Evolutionary conservation across 495 filamentous ascomycete species (phyloP), one percentile per base, ranked within the genome.

Genomic region (Platismatia glauca): DNA sequence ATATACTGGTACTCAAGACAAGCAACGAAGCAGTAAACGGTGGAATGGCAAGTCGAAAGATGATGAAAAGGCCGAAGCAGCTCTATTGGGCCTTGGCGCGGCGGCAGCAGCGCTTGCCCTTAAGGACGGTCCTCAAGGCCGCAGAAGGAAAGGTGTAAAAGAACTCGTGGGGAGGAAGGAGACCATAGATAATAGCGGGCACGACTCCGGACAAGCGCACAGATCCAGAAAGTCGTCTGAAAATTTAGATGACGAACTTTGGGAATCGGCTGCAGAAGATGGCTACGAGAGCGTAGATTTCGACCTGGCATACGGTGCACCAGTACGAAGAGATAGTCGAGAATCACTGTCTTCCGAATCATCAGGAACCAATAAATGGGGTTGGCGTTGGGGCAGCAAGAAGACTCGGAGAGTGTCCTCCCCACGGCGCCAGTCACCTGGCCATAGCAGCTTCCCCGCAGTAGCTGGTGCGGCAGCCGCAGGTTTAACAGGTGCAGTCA

Each of bases 211-310:
- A 64, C 52, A 62, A 35, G 34, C 53, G 18, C 37, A 48, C 55
- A 58, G 71, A 38, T 66, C 70, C 11, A 69, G 72, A 43, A 70
- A 71, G 55, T 63, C 70, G 20, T 74, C 75, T 33, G 72, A 67
- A 34, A 69, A 37, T 46, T 50, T 62, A 4, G 74, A 77, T 18
- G 80, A 83, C 35, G 83, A 82, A n/a, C 79, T 74, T n/a, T 87
- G 84, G 85, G 79, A 86, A 56, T 82, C 84, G 68, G 78, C 81
- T 31, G 82, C 82, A 1, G 79, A 79, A 35, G 79, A 77, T 35
- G 79, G 82, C 16, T 76, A 55, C 13, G 44, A 77, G 7, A 79
- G 77, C 69, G 73, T 72, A n/a, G 74, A 74, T 60, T 85, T 83
- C 31, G 80, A 70, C 11, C 76, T 88, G 52, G 83, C 83, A 4